Conservation (phyloP, 179 eudicot species). For the Amaranthus tricolor region DNA sequence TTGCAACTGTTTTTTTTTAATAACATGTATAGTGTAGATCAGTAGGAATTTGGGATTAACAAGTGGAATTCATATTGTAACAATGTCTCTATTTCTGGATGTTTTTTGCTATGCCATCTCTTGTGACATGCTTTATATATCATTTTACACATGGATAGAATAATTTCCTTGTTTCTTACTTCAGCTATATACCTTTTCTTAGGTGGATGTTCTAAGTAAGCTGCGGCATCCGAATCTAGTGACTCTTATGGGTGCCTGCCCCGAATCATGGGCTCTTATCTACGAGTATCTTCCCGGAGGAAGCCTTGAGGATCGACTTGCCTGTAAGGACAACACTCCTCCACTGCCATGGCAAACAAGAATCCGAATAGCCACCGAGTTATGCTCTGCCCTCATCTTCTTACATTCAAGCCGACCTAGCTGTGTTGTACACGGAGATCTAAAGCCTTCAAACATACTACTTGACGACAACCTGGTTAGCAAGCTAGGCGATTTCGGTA, state of each 20-base stretch:
- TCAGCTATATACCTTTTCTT: constrained; percentile 5
- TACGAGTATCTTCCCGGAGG: constrained; percentile 77
- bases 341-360: constrained; percentile 77
- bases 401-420: constrained; percentile 61
- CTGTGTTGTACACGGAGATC: constrained; percentile 64
- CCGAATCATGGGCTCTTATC: constrained; percentile 55
- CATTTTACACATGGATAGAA: background rate
- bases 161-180: background rate
- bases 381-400: constrained; percentile 71
- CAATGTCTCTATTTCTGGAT: background rate
- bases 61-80: no score
- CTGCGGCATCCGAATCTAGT: constrained; percentile 75
- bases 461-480: constrained; percentile 51
- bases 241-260: constrained; percentile 77
- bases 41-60: no score
- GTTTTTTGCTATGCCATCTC: background rate
- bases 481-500: constrained; percentile 80
- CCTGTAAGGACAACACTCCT: constrained; percentile 59
- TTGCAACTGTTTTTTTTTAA: no score
- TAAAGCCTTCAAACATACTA: constrained; percentile 68
- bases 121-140: background rate
- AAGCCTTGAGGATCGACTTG: constrained; percentile 83
- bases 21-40: no score
- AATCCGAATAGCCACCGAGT: constrained; percentile 67
- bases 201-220: constrained; percentile 76